Conservation (phyloP, 306 rosid genomes). For the Cicer bijugum region DNA sequence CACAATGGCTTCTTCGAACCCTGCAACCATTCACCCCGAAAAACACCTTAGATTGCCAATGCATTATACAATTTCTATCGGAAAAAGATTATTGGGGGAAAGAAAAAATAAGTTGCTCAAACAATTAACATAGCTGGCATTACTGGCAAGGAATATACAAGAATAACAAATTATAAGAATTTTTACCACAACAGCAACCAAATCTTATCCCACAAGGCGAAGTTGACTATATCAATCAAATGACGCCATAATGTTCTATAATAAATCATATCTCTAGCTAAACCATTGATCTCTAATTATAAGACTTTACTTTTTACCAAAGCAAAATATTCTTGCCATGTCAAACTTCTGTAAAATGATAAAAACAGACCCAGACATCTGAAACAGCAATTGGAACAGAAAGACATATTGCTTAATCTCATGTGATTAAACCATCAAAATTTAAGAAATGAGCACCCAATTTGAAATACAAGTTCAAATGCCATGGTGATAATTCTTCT, state of each 20-base stretch:
- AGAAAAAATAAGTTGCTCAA: background rate
- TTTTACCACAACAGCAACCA: background rate
- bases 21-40: conserved; percentile 42
- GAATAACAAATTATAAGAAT: background rate
- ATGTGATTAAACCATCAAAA: conserved; percentile 6
- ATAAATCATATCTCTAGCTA: too few relatives aligned
- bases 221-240: too few relatives aligned
- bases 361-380: conserved; percentile 1
- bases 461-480: conserved; percentile 11
- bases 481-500: conserved; percentile 10
- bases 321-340: background rate
- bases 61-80: conserved; percentile 12
- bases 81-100: background rate
- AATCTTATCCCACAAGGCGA: too few relatives aligned
- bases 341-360: background rate
- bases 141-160: background rate
- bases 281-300: too few relatives aligned
- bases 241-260: too few relatives aligned
- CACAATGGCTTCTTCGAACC: conserved; percentile 39
- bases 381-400: background rate
- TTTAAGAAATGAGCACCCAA: background rate
- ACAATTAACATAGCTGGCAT: background rate
- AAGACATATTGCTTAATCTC: background rate
- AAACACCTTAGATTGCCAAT: background rate
- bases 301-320: too few relatives aligned